Evolutionary conservation across 129 eudicot species (phyloP).

Genomic region (Centella asiatica): DNA sequence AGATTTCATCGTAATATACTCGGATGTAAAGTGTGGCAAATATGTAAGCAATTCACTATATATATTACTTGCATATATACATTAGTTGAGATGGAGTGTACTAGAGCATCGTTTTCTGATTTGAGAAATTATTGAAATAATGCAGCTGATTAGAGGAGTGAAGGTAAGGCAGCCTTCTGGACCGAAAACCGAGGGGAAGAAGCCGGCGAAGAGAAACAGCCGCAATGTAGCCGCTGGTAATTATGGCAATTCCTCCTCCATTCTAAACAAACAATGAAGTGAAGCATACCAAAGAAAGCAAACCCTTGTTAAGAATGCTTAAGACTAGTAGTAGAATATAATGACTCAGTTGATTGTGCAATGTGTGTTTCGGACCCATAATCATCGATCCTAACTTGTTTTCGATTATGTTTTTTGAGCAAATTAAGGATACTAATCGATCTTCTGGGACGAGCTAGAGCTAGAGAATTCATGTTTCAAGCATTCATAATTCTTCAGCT

Average conservation of each 20-base stretch:
- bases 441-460: too few relatives aligned
- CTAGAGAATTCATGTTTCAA: too few relatives aligned
- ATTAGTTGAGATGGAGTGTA: neutral
- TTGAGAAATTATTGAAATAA: neutral
- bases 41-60: conserved; percentile 39
- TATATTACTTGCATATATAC: neutral
- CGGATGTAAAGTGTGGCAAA: conserved; percentile 90
- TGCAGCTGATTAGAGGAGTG: conserved; percentile 89
- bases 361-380: neutral
- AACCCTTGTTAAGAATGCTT: neutral
- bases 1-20: conserved; percentile 86
- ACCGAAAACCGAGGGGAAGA: conserved; percentile 49
- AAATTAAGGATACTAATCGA: too few relatives aligned
- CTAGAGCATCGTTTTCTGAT: neutral
- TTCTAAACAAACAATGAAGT: conserved; percentile 24
- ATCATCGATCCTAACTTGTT: neutral
- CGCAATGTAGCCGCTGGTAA: conserved; percentile 35
- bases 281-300: conserved; percentile 10
- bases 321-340: neutral
- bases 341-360: conserved; percentile 3
- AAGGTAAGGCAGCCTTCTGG: conserved; percentile 80
- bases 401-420: neutral
- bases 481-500: too few relatives aligned
- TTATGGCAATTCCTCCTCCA: conserved; percentile 21
- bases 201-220: conserved; percentile 44